Conservation (phyloP, 805 yeast species). For the Wickerhamomyces ciferrii region DNA sequence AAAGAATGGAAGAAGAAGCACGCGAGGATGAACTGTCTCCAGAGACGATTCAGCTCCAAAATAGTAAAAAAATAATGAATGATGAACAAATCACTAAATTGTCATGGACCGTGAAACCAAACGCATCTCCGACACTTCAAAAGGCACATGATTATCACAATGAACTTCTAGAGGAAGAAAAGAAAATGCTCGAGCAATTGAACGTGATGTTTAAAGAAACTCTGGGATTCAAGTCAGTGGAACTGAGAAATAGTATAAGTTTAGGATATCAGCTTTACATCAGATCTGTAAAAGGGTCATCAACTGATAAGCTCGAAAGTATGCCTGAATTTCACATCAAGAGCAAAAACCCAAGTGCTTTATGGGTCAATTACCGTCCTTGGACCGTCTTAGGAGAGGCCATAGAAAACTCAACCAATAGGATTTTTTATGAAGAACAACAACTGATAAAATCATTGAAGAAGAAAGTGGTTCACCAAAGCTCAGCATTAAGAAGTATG, state of each 20-base stretch:
- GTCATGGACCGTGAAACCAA: constrained; percentile 3
- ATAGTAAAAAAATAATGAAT: too few species aligned
- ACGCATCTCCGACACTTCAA: constrained; percentile 5
- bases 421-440: constrained; percentile 52
- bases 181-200: constrained; percentile 24
- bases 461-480: constrained; percentile 35
- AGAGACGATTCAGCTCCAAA: too few species aligned
- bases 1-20: constrained; percentile 14
- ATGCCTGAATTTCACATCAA: constrained; percentile 22
- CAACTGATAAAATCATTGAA: constrained; percentile 45
- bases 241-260: constrained; percentile 34
- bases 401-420: constrained; percentile 37
- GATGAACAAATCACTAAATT: too few species aligned
- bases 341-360: constrained; percentile 33
- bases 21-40: constrained; percentile 8
- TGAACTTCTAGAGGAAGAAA: constrained; percentile 2
- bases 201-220: constrained; percentile 15
- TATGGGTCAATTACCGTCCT: constrained; percentile 39
- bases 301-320: constrained; percentile 28
- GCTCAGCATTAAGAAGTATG: constrained; percentile 42
- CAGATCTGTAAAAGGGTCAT: constrained; percentile 11
- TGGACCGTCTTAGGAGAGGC: constrained; percentile 50
- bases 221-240: background rate
- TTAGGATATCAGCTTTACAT: constrained; percentile 46
- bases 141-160: background rate